Evolutionary conservation across 2,329 filamentous ascomycete species (phyloP).

Genomic region (Emmonsia crescens): DNA sequence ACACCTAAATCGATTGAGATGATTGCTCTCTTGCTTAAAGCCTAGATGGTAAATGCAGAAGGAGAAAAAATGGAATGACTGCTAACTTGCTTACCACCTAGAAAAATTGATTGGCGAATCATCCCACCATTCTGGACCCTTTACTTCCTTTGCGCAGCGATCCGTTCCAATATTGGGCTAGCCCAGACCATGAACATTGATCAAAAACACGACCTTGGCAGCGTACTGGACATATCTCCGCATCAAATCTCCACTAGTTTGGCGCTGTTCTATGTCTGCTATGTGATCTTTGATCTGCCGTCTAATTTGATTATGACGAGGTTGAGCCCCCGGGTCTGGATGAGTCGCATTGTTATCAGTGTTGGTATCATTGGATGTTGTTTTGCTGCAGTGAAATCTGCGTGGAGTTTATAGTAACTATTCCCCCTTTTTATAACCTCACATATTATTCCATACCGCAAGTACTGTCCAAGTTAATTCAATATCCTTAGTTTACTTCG

Average conservation of each 20-base stretch:
- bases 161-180: slow-evolving; percentile 82
- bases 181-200: slow-evolving; percentile 85
- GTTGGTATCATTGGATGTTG: slow-evolving; percentile 76
- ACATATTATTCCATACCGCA: not conserved
- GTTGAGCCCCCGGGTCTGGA: slow-evolving; percentile 78
- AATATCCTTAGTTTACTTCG: slow-evolving; percentile 53
- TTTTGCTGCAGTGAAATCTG: slow-evolving; percentile 68
- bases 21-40: not conserved
- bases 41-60: not conserved
- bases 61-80: not conserved
- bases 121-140: slow-evolving; percentile 74
- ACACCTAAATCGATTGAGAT: not conserved
- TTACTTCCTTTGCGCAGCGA: slow-evolving; percentile 86
- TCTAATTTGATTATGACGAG: slow-evolving; percentile 83
- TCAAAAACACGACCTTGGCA: slow-evolving; percentile 61
- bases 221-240: slow-evolving; percentile 55
- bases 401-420: slow-evolving; percentile 70
- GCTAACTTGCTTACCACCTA: slow-evolving; percentile 13
- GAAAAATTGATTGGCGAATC: slow-evolving; percentile 49
- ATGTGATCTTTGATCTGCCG: slow-evolving; percentile 79
- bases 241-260: slow-evolving; percentile 76
- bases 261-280: slow-evolving; percentile 83
- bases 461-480: not conserved
- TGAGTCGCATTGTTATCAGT: slow-evolving; percentile 80
- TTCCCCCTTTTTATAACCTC: not conserved